Evolutionary conservation across 2,329 filamentous ascomycete species (phyloP), one percentile per base, ranked within the genome.

Genomic region (Fusarium fracticaudum): DNA sequence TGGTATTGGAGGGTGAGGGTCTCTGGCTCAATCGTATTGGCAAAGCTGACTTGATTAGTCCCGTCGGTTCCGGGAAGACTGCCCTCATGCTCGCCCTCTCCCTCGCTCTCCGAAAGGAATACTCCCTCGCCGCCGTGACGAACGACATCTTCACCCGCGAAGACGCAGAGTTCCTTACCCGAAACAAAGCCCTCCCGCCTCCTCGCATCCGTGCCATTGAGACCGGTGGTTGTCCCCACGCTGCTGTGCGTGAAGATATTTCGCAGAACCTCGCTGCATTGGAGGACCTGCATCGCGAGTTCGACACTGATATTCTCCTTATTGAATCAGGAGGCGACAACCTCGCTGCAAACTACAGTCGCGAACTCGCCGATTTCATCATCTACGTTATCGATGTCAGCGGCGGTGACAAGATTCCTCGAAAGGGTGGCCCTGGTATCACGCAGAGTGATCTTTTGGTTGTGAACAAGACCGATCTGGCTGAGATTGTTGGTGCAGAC

Each of bases 81-180:
- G 96, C 96, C 24, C 90, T 98, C 35, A 98, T 99, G 96, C 91
- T 98, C 17, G 92, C 94, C 44, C 93, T 98, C 76, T 98, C 95
- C 86, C 91, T 91, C 41, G 92, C 93, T 13, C 91, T 99, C 12
- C 93, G 96, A 71, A 87, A 91, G 58, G 87, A 89, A 63, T 95
- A 94, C 89, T 94, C 92, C 80, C 93, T 99, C 79, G 96, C 96
- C 2, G 96, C 95, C 69, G 96, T 99, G 29, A 99, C 96, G 57
- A 98, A 98, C 88, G 96, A 98, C 87, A 98, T 98, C 87, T 98
- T 98, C 88, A 98, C 96, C 29, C 93, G 93, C 74, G 96, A 99
- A 85, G 96, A 99, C 87, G 95, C 95, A 86, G 96, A 98, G 84
- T 99, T 99, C 86, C 91, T 99, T 33, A 97, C 94, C 67, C 91